These are phyloP conservation scores for Trifolium dubium DNA, from an alignment of 306 rosid genomes.

Conservation along the genomic window DNA sequence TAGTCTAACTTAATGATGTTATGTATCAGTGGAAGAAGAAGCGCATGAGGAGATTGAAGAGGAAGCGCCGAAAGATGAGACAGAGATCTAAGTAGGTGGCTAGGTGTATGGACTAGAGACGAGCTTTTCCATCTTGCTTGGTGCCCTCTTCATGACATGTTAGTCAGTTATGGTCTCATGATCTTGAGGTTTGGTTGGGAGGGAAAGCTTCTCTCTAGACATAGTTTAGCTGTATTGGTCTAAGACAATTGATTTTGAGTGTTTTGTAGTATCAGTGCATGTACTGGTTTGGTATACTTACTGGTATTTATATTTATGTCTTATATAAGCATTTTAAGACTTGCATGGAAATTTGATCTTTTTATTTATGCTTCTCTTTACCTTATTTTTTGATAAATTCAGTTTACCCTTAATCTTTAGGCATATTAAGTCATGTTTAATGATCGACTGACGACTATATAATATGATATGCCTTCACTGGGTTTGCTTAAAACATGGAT, in stretches of 20 bases:
- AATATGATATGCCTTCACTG: background rate
- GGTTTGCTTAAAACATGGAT: background rate
- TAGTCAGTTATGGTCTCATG: conserved; percentile 17
- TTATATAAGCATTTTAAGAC: conserved; percentile 12
- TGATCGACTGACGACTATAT: background rate
- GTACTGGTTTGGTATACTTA: conserved; percentile 15
- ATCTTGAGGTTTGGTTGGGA: conserved; percentile 5
- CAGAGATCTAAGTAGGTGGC: conserved; percentile 73
- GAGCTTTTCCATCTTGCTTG: conserved; percentile 21
- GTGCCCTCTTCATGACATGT: conserved; percentile 1
- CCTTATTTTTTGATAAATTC: too few species aligned
- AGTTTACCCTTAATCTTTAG: background rate
- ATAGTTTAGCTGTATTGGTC: conserved; percentile 33
- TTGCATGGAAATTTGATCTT: conserved; percentile 18
- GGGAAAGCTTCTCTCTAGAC: conserved; percentile 34
- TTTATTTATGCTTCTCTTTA: background rate
- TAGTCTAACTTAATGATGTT: conserved; percentile 24
- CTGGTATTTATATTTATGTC: conserved; percentile 26
- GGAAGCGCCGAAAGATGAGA: conserved; percentile 98
- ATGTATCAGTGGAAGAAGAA: conserved; percentile 90
- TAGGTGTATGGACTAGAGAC: conserved; percentile 38
- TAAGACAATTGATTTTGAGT: conserved; percentile 18
- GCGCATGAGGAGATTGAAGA: conserved; percentile 96
- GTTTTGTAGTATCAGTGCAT: conserved; percentile 20
- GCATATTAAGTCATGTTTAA: background rate